Evolutionary conservation across 83 land plant species (phyloP).

Genomic region (Larix sibirica): DNA sequence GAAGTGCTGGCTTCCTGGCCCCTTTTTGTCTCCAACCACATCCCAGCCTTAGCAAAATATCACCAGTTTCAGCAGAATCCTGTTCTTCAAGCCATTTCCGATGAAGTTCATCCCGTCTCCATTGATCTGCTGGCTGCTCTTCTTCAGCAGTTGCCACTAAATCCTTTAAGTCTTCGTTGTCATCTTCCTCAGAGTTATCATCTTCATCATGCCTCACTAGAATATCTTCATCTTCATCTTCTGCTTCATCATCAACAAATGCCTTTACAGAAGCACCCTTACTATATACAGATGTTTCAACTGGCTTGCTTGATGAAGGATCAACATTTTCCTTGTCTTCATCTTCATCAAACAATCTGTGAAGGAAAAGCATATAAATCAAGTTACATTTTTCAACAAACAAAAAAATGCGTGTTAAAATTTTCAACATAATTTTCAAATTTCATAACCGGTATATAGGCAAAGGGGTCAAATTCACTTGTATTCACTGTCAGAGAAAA

Average conservation of each 20-base stretch:
- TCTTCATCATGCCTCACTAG: constrained; percentile 57
- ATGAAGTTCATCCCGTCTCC: constrained; percentile 72
- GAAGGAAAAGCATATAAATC: neutral
- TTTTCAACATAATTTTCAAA: too few species aligned
- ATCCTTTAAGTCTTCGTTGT: constrained; percentile 60
- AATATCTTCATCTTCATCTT: constrained; percentile 83
- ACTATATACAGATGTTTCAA: constrained; percentile 18
- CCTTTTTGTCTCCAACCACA: constrained; percentile 35
- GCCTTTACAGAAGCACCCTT: constrained; percentile 59
- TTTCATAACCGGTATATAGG: too few species aligned
- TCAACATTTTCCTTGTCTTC: constrained; percentile 63
- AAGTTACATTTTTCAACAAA: neutral
- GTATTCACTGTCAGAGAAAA: neutral
- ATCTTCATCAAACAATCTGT: constrained; percentile 29
- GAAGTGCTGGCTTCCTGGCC: constrained; percentile 26
- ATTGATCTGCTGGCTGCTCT: constrained; percentile 48
- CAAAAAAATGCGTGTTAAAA: neutral
- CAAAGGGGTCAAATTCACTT: too few species aligned
- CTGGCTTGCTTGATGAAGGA: constrained; percentile 21
- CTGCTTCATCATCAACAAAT: constrained; percentile 92
- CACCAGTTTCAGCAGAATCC: constrained; percentile 72
- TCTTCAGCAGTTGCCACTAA: constrained; percentile 56
- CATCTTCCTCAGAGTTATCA: constrained; percentile 51
- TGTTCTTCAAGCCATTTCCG: constrained; percentile 87
- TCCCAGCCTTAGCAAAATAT: constrained; percentile 60